phyloP scores from a whole-genome alignment of 2,329 filamentous ascomycete genomes.

The Stachybotrys echinatus region DNA sequence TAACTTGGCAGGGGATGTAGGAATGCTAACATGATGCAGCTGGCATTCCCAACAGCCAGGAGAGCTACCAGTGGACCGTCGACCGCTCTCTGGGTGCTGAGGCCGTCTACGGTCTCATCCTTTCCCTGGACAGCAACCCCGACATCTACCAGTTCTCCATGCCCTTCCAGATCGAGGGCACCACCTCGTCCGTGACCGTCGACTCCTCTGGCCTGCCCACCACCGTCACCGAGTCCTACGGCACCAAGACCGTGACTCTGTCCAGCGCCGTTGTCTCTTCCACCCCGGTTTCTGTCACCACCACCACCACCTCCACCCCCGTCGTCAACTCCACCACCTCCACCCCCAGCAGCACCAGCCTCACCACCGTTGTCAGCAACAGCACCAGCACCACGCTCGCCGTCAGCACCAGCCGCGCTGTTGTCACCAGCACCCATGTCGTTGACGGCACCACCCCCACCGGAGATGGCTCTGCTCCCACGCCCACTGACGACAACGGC shows the following conservation, averaged over 20 bases:
- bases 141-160: conserved; percentile 56
- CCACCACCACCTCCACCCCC: conserved; percentile 16
- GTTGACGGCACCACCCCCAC: conserved; percentile 9
- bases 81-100: conserved; percentile 36
- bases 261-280: conserved; percentile 14
- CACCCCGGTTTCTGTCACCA: conserved; percentile 12
- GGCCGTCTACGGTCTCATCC: conserved; percentile 52
- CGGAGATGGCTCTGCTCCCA: conserved; percentile 1
- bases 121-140: conserved; percentile 42
- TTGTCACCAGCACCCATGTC: conserved; percentile 5
- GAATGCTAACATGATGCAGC: conserved; percentile 26
- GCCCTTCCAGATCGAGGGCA: conserved; percentile 49
- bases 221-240: conserved; percentile 20
- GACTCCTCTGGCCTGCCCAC: conserved; percentile 18
- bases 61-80: conserved; percentile 46
- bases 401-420: conserved; percentile 1
- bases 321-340: conserved; percentile 13
- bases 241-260: conserved; percentile 23
- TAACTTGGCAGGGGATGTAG: no score
- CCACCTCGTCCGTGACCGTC: conserved; percentile 15
- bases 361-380: conserved; percentile 11
- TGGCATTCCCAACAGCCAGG: conserved; percentile 38
- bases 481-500: conserved; percentile 5
- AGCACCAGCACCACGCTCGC: conserved; percentile 2
- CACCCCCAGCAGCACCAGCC: conserved; percentile 13